Conservation (phyloP, 805 yeast species). For the Candida nemodendra region DNA sequence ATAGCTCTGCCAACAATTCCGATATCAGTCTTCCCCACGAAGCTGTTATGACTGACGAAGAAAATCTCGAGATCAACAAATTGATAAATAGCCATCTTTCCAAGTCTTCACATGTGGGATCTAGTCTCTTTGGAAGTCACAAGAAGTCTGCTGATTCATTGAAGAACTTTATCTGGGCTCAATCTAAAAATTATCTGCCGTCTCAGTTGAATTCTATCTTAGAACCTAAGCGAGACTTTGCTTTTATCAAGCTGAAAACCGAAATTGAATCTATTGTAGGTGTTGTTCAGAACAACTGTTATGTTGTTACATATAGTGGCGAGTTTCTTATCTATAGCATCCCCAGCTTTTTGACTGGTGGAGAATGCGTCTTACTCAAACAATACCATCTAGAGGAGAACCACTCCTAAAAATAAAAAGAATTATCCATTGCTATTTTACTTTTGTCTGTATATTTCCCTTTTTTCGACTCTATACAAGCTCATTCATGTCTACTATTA, state of each 20-base stretch:
- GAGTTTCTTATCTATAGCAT: constrained; percentile 75
- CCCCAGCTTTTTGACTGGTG: constrained; percentile 49
- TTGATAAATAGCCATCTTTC: constrained; percentile 23
- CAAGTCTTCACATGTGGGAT: constrained; percentile 8
- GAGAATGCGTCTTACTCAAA: constrained; percentile 73
- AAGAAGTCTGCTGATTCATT: constrained; percentile 26
- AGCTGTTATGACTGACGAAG: constrained; percentile 27
- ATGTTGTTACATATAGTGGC: constrained; percentile 81
- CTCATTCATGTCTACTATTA: too few species aligned
- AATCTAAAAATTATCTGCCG: constrained; percentile 55
- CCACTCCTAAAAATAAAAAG: neutral
- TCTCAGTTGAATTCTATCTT: constrained; percentile 74
- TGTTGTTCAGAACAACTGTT: constrained; percentile 42
- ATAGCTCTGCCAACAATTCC: constrained; percentile 2
- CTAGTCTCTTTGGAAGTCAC: constrained; percentile 10
- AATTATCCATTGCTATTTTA: neutral
- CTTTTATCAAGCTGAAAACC: constrained; percentile 65
- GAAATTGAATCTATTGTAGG: constrained; percentile 31
- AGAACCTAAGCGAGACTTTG: constrained; percentile 91
- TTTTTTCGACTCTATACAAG: too few species aligned
- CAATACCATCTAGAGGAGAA: constrained; percentile 15
- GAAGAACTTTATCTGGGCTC: constrained; percentile 27
- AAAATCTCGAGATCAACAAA: constrained; percentile 29
- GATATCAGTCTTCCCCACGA: constrained; percentile 20
- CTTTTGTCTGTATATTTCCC: neutral